These are phyloP conservation scores for Chaetomium strumarium DNA, from an alignment of 2,329 filamentous ascomycete genomes.

Conservation along the genomic window DNA sequence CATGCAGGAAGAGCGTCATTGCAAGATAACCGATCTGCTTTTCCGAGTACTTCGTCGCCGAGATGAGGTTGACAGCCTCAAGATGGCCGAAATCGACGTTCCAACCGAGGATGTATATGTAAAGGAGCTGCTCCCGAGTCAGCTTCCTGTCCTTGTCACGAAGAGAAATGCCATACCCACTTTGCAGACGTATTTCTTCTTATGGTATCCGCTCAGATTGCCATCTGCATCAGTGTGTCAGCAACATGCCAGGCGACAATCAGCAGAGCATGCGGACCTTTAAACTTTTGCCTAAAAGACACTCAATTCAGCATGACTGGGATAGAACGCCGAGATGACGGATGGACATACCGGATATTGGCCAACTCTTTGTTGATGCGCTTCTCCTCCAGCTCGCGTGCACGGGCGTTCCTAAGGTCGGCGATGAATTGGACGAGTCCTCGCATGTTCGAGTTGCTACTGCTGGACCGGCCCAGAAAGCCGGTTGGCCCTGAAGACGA, in stretches of 20 bases:
- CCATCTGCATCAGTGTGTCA: conserved; percentile 54
- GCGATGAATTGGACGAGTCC: conserved; percentile 98
- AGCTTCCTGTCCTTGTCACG: conserved; percentile 16
- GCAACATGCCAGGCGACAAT: conserved; percentile 15
- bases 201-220: conserved; percentile 90
- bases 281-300: conserved; percentile 76
- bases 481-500: conserved; percentile 48
- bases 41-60: conserved; percentile 94
- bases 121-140: conserved; percentile 61
- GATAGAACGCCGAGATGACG: background rate
- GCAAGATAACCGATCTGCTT: conserved; percentile 99
- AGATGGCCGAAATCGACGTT: conserved; percentile 98
- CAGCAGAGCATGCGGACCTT: conserved; percentile 46
- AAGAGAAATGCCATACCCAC: conserved; percentile 33
- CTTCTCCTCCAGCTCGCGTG: conserved; percentile 95
- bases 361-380: conserved; percentile 98
- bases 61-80: conserved; percentile 96
- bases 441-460: conserved; percentile 62
- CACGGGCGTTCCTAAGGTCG: conserved; percentile 88
- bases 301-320: conserved; percentile 1
- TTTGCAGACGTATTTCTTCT: conserved; percentile 99
- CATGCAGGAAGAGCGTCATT: conserved; percentile 94
- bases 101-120: conserved; percentile 98
- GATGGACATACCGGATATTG: conserved; percentile 67
- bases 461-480: conserved; percentile 61